Base-by-base conservation (phyloP, 1,284 basidiomycete genomes). In the Trametes versicolor region DNA sequence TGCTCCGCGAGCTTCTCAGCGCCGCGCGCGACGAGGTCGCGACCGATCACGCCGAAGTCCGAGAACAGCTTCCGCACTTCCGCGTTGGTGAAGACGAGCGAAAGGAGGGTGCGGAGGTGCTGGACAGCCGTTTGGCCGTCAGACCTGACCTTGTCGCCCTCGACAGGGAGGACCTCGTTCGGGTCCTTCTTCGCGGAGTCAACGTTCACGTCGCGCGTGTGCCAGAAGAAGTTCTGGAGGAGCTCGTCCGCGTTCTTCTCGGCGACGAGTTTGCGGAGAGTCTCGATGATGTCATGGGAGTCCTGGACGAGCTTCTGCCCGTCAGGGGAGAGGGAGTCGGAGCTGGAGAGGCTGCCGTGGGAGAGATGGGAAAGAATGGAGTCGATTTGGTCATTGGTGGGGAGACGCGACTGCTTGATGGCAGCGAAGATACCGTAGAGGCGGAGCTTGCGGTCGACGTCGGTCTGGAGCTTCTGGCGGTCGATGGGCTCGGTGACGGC, bases 231-330 rank as follows among this genome's bases (percentile, higher is more conserved):
- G 70, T 92, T 89, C 77, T 97, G 96, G 77, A 97, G 84, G 49
- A 97, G 83, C 80, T 97, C 95, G 73, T 96, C 96, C 27, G 84
- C 81, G 79, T 98, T 98, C 86, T 97, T 97, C 73, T 91, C 83
- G 53, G 81, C 73, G n/a, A 97, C 86, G 66, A 95, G 88, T 37
- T 82, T 73, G 37, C 90, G 86, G 0, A 87, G 80, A 2, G 92
- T 93, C 66, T 87, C 84, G 65, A 94, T 82, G 73, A 95, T 89
- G 56, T 92, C 86, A 50, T 88, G 86, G 23, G 85, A 79, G 74
- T 97, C 95, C 54, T 88, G 81, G 45, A 96, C 80, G 69, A 98
- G 87, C 68, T 85, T 86, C 72, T 85, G 85, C 63, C 95, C 95
- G 12, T 94, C 92, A 0, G 86, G 81, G 0, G 93, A 95, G 58